Conservation (phyloP, 169 alveolate species). For the Plasmodium berghei region DNA sequence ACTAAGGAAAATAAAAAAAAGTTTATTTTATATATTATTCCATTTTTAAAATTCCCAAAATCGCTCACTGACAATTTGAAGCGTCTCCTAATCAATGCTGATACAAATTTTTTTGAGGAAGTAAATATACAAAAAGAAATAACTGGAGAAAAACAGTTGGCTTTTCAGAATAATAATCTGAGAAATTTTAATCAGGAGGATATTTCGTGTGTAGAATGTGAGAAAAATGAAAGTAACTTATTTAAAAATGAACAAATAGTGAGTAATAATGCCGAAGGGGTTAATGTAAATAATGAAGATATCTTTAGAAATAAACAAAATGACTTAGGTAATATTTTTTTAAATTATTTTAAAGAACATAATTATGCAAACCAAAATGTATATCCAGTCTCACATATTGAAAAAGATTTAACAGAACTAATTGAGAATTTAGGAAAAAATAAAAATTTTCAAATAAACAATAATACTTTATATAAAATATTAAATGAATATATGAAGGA, state of each 20-base stretch:
- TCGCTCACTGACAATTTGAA: neutral
- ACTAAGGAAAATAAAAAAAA: conserved; percentile 44
- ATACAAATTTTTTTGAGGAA: neutral
- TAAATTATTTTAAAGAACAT: neutral
- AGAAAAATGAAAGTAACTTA: neutral
- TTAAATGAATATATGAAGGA: conserved; percentile 24
- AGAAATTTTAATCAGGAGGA: neutral
- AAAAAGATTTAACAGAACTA: conserved; percentile 9
- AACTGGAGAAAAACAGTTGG: neutral
- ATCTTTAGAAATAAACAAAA: neutral
- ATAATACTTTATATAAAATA: conserved; percentile 15
- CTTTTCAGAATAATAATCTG: neutral
- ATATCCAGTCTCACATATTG: neutral
- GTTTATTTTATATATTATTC: conserved; percentile 31
- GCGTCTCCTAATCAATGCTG: neutral
- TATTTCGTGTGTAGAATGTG: neutral
- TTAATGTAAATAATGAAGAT: neutral
- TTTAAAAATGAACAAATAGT: neutral
- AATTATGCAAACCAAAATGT: neutral
- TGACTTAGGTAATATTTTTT: neutral
- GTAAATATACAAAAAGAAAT: neutral
- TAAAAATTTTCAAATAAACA: conserved; percentile 6
- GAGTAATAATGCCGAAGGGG: neutral
- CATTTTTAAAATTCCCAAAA: conserved; percentile 32
- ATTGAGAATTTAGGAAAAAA: conserved; percentile 18